Percentiles rank a stretch among this genome's conserved stretches.
These are phyloP conservation scores for Chalaropsis thielavioides DNA, from an alignment of 2,329 filamentous ascomycete genomes.

Conservation along the genomic window DNA sequence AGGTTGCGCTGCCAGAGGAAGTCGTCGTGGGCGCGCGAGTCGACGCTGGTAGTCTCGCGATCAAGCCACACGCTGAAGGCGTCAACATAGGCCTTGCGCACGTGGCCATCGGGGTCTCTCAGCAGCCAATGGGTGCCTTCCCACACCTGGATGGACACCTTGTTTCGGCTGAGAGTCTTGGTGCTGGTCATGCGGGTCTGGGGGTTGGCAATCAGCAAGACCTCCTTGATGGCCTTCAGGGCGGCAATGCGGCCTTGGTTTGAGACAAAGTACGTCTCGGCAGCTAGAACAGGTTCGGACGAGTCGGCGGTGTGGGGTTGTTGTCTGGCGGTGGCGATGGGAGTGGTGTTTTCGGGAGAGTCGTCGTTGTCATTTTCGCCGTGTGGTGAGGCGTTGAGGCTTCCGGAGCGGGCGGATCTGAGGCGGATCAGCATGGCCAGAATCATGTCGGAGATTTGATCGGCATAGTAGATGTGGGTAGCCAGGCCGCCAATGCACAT, in stretches of 20 bases:
- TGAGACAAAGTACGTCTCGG: constrained; percentile 40
- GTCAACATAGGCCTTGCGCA: constrained; percentile 75
- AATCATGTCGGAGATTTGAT: constrained; percentile 93
- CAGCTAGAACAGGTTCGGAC: constrained; percentile 30
- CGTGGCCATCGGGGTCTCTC: constrained; percentile 59
- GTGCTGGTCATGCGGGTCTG: constrained; percentile 43
- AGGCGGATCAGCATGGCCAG: constrained; percentile 63
- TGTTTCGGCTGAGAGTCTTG: constrained; percentile 54
- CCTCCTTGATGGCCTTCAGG: constrained; percentile 65
- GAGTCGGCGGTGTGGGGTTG: constrained; percentile 23
- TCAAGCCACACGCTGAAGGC: constrained; percentile 73
- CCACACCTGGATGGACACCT: constrained; percentile 72
- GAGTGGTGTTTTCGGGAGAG: constrained; percentile 24
- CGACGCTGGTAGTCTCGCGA: constrained; percentile 55
- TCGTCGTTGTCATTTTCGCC: constrained; percentile 32
- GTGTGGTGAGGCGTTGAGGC: constrained; percentile 30
- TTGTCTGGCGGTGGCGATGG: constrained; percentile 15
- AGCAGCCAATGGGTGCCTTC: constrained; percentile 93
- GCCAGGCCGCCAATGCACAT: constrained; percentile 79
- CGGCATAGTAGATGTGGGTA: constrained; percentile 91
- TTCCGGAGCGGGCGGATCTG: constrained; percentile 44
- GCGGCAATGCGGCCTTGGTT: constrained; percentile 47
- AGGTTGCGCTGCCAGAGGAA: constrained; percentile 32
- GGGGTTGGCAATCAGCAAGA: constrained; percentile 67
- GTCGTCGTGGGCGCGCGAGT: constrained; percentile 49